A percentile compares a stretch with the other conserved stretches of the same genome.
Conservation (phyloP, 768 basidiomycete genomes). For the Suillus bovinus region DNA sequence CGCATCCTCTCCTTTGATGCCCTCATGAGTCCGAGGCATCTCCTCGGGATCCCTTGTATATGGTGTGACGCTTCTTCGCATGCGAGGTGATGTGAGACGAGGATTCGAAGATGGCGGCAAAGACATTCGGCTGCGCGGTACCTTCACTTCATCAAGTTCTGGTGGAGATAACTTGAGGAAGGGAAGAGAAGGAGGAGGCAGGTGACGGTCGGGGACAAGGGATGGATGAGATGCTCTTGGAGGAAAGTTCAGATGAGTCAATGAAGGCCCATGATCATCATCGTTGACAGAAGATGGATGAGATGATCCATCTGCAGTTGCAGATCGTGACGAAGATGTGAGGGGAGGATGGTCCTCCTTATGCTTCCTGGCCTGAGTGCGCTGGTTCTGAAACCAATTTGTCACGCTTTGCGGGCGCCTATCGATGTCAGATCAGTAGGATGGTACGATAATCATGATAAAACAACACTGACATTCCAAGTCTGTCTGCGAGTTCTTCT, state of each 20-base stretch:
- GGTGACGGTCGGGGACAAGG: constrained; percentile 24
- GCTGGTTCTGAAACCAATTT: constrained; percentile 89
- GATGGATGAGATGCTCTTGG: constrained; percentile 34
- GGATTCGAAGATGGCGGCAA: constrained; percentile 30
- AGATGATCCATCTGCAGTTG: constrained; percentile 24
- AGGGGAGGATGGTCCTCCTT: constrained; percentile 47
- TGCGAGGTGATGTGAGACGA: constrained; percentile 31
- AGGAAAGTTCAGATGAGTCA: constrained; percentile 18
- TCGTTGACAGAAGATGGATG: constrained; percentile 8
- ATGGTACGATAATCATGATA: constrained; percentile 10
- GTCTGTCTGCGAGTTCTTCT: constrained; percentile 61
- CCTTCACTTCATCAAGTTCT: constrained; percentile 17
- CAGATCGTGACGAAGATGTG: constrained; percentile 22
- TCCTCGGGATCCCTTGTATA: constrained; percentile 31
- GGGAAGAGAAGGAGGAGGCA: constrained; percentile 11
- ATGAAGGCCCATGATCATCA: constrained; percentile 12
- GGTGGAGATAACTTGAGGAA: constrained; percentile 17
- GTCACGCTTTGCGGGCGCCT: constrained; percentile 82
- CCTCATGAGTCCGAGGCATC: constrained; percentile 21
- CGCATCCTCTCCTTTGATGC: constrained; percentile 27
- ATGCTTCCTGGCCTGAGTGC: constrained; percentile 72
- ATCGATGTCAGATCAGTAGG: constrained; percentile 24
- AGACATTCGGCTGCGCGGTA: constrained; percentile 32
- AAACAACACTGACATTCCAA: constrained; percentile 67
- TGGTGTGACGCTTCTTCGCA: constrained; percentile 26